Base-by-base conservation (phyloP, 129 eudicot genomes). In the Centrapalus pauciflorus region DNA sequence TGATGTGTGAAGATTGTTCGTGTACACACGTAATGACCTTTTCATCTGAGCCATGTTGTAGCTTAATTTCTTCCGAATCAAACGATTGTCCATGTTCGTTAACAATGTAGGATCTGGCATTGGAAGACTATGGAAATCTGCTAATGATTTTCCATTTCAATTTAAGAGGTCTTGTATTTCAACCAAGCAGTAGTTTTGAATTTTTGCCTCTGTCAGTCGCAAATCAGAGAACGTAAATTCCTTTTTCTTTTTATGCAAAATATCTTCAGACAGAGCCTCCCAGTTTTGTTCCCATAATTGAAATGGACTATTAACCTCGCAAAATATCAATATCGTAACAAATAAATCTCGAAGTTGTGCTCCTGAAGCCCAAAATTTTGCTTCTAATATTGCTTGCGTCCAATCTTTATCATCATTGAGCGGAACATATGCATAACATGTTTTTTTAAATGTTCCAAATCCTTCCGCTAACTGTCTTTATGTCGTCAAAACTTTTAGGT, bases 371-470 rank as follows among this genome's bases (percentile, higher is more conserved):
- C 19, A 16, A 0, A 35, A 17, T 0, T 5, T 19, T 21, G 30
- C 51, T 7, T 64, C 69, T 0, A 1, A 0, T 28, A 64, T 37
- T 0, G 69, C 54, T 0, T 35, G 23, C 1, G 29, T 28, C 55
- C 69, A 64, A 10, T 35, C n/a, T 4, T 5, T 37, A 10, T 64
- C 69, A 41, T 64, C 54, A 24, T 61, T n/a, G n/a, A n/a, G n/a
- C n/a, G n/a, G n/a, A n/a, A n/a, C n/a, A n/a, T n/a, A n/a, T n/a
- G n/a, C n/a, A n/a, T n/a, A n/a, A n/a, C n/a, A n/a, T n/a, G n/a
- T n/a, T n/a, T n/a, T n/a, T n/a, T n/a, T n/a, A n/a, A n/a, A n/a
- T n/a, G n/a, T n/a, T n/a, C n/a, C n/a, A 48, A 1, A 30, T 3
- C 1, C 4, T 20, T 1, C 52, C 34, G 4, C 48, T 21, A 0